phyloP scores from a whole-genome alignment of 2,329 filamentous ascomycete genomes.

The Chaetothyriales sp. region DNA sequence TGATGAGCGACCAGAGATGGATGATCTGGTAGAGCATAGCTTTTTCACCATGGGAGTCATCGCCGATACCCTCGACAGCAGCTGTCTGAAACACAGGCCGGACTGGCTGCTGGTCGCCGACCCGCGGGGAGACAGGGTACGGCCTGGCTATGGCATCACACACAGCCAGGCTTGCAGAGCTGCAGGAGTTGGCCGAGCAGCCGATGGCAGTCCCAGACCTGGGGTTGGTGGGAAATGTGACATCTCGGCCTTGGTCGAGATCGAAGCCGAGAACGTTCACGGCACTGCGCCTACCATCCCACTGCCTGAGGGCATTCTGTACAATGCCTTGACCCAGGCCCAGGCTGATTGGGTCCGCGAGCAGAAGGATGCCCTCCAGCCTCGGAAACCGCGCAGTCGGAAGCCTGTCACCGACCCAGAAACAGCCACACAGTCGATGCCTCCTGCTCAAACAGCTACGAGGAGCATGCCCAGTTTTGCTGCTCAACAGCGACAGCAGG shows the following conservation, averaged over 20 bases:
- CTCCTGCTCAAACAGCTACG: conserved; percentile 1
- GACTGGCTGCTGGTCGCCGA: conserved; percentile 30
- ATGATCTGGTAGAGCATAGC: conserved; percentile 34
- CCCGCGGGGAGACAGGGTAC: conserved; percentile 32
- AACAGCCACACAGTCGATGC: background rate
- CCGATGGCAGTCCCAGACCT: conserved; percentile 27
- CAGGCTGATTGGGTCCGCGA: conserved; percentile 28
- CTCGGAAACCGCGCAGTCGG: conserved; percentile 8
- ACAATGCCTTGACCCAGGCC: conserved; percentile 27
- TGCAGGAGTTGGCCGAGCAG: conserved; percentile 30
- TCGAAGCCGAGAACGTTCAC: conserved; percentile 30
- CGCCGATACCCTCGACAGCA: conserved; percentile 28
- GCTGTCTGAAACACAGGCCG: conserved; percentile 26
- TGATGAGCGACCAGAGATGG: conserved; percentile 33
- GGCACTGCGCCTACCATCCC: conserved; percentile 32
- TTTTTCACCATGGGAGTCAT: conserved; percentile 38
- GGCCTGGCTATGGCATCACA: conserved; percentile 29
- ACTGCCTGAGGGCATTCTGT: conserved; percentile 30
- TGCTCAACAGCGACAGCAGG: conserved; percentile 32
- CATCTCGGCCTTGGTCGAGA: conserved; percentile 33
- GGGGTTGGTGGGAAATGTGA: conserved; percentile 31
- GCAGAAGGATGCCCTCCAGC: conserved; percentile 11
- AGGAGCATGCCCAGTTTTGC: conserved; percentile 26
- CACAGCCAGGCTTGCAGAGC: conserved; percentile 30
- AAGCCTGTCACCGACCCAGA: conserved; percentile 6